phyloP scores from a whole-genome alignment of 257 asterid genomes.

The Cruciata laevipes region DNA sequence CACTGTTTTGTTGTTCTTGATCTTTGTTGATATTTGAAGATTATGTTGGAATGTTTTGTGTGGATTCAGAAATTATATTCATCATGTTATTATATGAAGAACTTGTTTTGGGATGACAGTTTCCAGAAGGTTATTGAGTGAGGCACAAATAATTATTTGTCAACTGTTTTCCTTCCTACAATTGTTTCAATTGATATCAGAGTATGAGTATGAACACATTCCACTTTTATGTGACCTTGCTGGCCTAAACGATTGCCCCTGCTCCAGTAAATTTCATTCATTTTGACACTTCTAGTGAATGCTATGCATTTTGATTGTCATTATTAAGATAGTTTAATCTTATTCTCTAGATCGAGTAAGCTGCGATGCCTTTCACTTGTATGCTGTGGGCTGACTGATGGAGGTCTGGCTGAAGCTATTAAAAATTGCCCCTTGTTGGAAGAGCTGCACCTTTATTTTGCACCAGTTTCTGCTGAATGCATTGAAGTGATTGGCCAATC shows the following conservation, averaged over 20 bases:
- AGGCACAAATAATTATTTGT: too few relatives aligned
- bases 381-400: slow-evolving; percentile 16
- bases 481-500: slow-evolving; percentile 30
- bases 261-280: too few relatives aligned
- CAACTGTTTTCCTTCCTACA: too few relatives aligned
- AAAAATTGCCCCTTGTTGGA: slow-evolving; percentile 32
- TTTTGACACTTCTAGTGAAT: not conserved
- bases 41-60: not conserved
- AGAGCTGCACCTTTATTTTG: slow-evolving; percentile 38
- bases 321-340: not conserved
- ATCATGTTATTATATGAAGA: too few relatives aligned
- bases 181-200: not conserved
- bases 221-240: not conserved
- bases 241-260: not conserved
- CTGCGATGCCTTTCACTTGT: slow-evolving; percentile 33
- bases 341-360: slow-evolving; percentile 23
- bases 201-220: too few relatives aligned
- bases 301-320: not conserved
- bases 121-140: too few relatives aligned
- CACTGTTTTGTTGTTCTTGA: not conserved
- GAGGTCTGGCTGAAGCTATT: slow-evolving; percentile 25
- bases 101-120: too few relatives aligned
- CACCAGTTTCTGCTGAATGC: not conserved
- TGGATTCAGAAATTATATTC: not conserved
- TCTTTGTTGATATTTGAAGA: not conserved